These are phyloP conservation scores for Paraurostyla sp. DNA, from an alignment of 73 alveolate species.

Conservation along the genomic window DNA sequence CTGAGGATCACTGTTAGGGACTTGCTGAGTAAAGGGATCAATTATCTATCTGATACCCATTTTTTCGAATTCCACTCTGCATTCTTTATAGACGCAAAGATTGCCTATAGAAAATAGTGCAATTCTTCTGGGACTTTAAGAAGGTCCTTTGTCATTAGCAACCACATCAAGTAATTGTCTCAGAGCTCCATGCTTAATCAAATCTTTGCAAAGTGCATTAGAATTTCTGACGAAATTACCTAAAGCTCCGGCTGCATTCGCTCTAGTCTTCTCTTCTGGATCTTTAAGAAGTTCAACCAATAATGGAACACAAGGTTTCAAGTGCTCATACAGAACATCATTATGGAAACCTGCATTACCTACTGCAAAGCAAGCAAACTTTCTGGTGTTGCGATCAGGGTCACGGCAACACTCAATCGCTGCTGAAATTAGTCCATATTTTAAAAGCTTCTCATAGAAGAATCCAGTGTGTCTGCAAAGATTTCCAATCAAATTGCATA, in stretches of 20 bases:
- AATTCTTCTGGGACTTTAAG: conserved; percentile 93
- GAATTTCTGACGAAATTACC: conserved; percentile 98
- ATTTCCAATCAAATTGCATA: conserved; percentile 98
- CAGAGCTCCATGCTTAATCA: conserved; percentile 95
- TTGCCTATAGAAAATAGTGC: conserved; percentile 98
- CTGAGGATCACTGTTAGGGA: conserved; percentile 74
- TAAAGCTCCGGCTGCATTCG: conserved; percentile 99
- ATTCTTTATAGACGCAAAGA: conserved; percentile 93
- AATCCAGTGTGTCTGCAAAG: conserved; percentile 97
- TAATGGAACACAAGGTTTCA: conserved; percentile 97
- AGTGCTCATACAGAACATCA: conserved; percentile 94
- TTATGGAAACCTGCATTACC: conserved; percentile 99
- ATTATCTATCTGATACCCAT: conserved; percentile 91
- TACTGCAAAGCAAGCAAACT: conserved; percentile 99
- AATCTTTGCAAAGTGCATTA: conserved; percentile 90
- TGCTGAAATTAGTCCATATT: conserved; percentile 93
- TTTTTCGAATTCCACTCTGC: conserved; percentile 93
- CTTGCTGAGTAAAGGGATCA: conserved; percentile 73
- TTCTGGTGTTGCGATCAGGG: conserved; percentile 97
- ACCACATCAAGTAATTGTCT: conserved; percentile 93
- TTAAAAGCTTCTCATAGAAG: conserved; percentile 94
- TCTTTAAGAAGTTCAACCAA: conserved; percentile 96
- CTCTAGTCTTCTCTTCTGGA: conserved; percentile 98
- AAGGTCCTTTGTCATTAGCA: conserved; percentile 90
- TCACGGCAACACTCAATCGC: conserved; percentile 97